Base-by-base conservation (phyloP, 1,284 basidiomycete species). In the Cryptococcus maquisensis region DNA sequence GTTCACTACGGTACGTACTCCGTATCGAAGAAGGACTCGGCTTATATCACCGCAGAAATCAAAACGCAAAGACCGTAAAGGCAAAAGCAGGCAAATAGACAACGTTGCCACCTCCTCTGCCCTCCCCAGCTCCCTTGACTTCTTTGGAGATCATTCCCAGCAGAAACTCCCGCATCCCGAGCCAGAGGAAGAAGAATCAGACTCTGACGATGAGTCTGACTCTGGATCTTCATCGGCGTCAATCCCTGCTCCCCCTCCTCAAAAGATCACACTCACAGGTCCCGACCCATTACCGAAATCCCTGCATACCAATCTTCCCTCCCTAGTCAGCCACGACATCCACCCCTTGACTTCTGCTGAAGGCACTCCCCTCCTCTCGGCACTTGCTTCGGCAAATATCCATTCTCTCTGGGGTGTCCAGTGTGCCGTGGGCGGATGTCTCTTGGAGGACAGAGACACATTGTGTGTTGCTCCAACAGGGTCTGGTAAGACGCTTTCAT, bases 401-500 rank as follows among this genome's bases (percentile, higher is more conserved):
- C 52, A 66, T 49, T 54, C 56, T 39, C 51, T 74, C 10, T 74
- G 68, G 69, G 68, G 69, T 21, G 72, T 73, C 7, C 72, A 71
- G 58, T 72, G 71, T 28, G 67, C 69, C 6, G 68, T 73, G 7
- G 57, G 54, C 13, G 72, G 74, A 5, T 61, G 61, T 36, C 39
- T 73, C 20, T 50, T 74, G 50, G 61, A 87, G 82, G 81, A 78
- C 54, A 83, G 88, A 53, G 90, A 97, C 74, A 80, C 95, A 20
- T 85, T 89, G 59, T 93, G 90, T 23, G 87, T 96, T 26, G 94
- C 94, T 1, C 93, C 93, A 0, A 97, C 93, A 0, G 93, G 93
- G 52, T 93, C 90, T 4, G 93, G 93, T 55, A 97, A 97, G 79
- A 97, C 93, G 0, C 79, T 96, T 4, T 84, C 90, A 1, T 97